Base-by-base conservation (phyloP, 2,329 filamentous ascomycete genomes). In the Corinectria fuckeliana region DNA sequence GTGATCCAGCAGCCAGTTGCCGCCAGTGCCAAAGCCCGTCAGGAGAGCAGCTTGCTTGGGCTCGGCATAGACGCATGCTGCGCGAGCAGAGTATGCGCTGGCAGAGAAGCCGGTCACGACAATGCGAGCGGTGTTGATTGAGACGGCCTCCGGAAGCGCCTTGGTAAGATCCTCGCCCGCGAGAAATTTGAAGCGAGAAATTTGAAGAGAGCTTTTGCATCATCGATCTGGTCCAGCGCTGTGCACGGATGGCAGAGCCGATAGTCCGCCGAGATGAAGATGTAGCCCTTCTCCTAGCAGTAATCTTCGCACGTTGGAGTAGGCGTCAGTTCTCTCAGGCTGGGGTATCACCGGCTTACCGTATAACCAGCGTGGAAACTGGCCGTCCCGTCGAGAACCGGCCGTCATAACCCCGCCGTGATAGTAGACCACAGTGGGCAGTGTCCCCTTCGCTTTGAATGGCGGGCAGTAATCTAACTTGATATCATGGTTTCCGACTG, bases 361-460 rank as follows among this genome's bases (percentile, higher is more conserved):
- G 11, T 53, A 38, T 23, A 58, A 38, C 49, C 56, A 58, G n/a
- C n/a, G 11, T 14, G 49, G 49, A 28, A 58, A 58, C 7, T 48
- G 42, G 8, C 23, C 25, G 21, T 41, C 44, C 21, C 42, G 23
- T 42, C 56, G 50, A 28, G 56, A 58, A 9, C 56, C 56, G 5
- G 56, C 49, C 1, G 56, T 58, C 56, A 58, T 58, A 13, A 49
- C 56, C 8, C 56, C 56, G 8, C 56, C 56, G 11, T 58, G 56
- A 30, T 58, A 58, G 14, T 53, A 42, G 13, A 58, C 26, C 1
- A 58, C 13, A 14, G 28, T 18, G 5, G 56, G 56, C 10, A 58
- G 10, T 8, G 8, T 20, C 8, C 56, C 56, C 3, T 30, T 49
- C 2, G 21, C 8, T 13, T 28, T 38, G 11, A 18, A 30, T 11